A percentile compares a stretch with the other conserved stretches of the same genome.
These are phyloP conservation scores for Phoenix dactylifera DNA, from an alignment of 176 grass and related monocot species.

Conservation along the genomic window DNA sequence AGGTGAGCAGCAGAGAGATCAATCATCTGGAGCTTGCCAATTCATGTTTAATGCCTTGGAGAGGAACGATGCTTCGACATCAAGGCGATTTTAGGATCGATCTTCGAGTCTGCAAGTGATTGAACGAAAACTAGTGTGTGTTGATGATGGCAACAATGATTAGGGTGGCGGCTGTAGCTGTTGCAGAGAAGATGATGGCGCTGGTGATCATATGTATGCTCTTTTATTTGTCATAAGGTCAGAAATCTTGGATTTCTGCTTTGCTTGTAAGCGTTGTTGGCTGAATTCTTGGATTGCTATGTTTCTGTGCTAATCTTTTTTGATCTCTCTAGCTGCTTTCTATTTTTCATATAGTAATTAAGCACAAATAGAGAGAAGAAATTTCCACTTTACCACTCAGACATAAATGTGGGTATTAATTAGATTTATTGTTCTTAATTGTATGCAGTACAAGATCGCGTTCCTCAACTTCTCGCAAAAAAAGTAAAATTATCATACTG, in stretches of 20 bases:
- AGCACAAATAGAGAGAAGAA: not conserved
- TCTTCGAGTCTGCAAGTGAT: not conserved
- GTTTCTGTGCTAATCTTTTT: no score
- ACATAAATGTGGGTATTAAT: not conserved
- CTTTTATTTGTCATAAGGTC: no score
- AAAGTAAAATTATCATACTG: no score
- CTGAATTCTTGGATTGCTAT: no score
- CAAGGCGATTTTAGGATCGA: not conserved
- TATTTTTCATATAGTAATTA: not conserved
- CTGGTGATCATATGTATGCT: not conserved
- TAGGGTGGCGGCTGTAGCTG: not conserved
- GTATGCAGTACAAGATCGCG: not conserved
- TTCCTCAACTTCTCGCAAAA: not conserved
- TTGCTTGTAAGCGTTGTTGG: no score
- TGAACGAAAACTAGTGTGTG: not conserved
- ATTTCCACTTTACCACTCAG: not conserved
- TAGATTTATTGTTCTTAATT: slow-evolving; percentile 6
- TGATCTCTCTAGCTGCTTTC: not conserved
- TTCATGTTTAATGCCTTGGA: slow-evolving; percentile 2
- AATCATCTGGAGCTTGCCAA: not conserved
- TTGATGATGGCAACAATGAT: not conserved
- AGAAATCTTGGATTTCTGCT: no score
- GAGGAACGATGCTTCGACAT: not conserved
- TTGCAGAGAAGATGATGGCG: not conserved
- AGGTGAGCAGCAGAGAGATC: not conserved